Evolutionary conservation across 495 filamentous ascomycete genomes (phyloP).

Genomic region (Jackrogersella minutella): DNA sequence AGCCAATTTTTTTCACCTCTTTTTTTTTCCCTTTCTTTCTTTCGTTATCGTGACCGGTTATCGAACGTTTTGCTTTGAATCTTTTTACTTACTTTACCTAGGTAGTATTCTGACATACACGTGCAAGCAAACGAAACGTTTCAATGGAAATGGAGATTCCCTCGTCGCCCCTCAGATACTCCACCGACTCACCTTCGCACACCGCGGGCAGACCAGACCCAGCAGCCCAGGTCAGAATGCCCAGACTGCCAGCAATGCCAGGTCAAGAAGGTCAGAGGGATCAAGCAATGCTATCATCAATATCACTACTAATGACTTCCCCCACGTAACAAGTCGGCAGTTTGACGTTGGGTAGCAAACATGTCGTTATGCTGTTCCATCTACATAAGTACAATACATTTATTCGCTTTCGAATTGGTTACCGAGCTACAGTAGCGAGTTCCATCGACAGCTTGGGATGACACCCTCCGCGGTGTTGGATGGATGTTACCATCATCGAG

Average conservation of each 20-base stretch:
- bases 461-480: slow-evolving; percentile 9
- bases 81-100: no score
- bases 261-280: slow-evolving; percentile 2
- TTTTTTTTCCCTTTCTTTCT: not conserved
- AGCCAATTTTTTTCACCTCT: slow-evolving; percentile 8
- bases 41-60: not conserved
- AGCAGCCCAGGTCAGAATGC: no score
- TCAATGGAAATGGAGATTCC: no score
- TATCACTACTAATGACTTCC: slow-evolving; percentile 5
- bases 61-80: no score
- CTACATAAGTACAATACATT: slow-evolving; percentile 21
- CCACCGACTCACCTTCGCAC: slow-evolving; percentile 10
- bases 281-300: not conserved
- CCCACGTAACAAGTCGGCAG: slow-evolving; percentile 38
- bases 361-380: not conserved
- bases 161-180: not conserved
- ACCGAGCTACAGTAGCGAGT: slow-evolving; percentile 36
- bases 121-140: no score
- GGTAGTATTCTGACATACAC: no score
- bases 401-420: slow-evolving; percentile 39
- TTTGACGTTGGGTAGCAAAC: slow-evolving; percentile 41
- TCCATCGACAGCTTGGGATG: slow-evolving; percentile 15
- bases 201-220: slow-evolving; percentile 7
- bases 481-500: not conserved
- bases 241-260: no score